These are phyloP conservation scores for Quercus mongolica DNA, from an alignment of 306 rosid genomes.

Conservation along the genomic window DNA sequence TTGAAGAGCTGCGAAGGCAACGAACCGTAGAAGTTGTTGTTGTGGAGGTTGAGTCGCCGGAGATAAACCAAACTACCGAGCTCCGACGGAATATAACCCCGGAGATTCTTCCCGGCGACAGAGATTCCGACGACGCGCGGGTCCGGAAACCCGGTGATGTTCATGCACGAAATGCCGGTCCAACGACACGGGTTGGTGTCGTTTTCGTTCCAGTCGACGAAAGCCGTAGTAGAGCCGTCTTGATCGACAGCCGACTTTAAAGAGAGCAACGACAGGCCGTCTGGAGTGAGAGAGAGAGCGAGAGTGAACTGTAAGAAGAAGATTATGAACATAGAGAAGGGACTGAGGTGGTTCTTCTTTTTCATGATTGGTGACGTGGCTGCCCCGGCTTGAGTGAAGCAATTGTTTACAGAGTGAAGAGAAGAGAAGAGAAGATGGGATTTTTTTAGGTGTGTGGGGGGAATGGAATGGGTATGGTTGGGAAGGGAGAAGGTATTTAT, in stretches of 20 bases:
- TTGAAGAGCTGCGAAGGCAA: slow-evolving; percentile 84
- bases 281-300: slow-evolving; percentile 64
- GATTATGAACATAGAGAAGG: slow-evolving; percentile 3
- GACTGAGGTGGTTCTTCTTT: not conserved
- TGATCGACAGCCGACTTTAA: slow-evolving; percentile 83
- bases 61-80: slow-evolving; percentile 70
- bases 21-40: slow-evolving; percentile 65
- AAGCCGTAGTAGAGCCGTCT: slow-evolving; percentile 16
- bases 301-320: not conserved
- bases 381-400: too few relatives aligned
- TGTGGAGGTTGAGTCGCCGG: slow-evolving; percentile 84
- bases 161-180: slow-evolving; percentile 81
- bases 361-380: not conserved
- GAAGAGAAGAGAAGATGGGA: not conserved
- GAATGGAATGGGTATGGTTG: not conserved
- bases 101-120: slow-evolving; percentile 66
- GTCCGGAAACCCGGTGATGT: slow-evolving; percentile 52
- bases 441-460: not conserved
- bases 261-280: slow-evolving; percentile 89
- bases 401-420: too few relatives aligned
- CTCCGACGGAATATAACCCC: slow-evolving; percentile 92
- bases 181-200: slow-evolving; percentile 73
- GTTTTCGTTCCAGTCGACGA: slow-evolving; percentile 75
- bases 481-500: slow-evolving; percentile 28
- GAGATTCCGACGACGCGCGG: slow-evolving; percentile 81